Base-by-base conservation (phyloP, 306 rosid genomes). In the Vachellia pachyceras region DNA sequence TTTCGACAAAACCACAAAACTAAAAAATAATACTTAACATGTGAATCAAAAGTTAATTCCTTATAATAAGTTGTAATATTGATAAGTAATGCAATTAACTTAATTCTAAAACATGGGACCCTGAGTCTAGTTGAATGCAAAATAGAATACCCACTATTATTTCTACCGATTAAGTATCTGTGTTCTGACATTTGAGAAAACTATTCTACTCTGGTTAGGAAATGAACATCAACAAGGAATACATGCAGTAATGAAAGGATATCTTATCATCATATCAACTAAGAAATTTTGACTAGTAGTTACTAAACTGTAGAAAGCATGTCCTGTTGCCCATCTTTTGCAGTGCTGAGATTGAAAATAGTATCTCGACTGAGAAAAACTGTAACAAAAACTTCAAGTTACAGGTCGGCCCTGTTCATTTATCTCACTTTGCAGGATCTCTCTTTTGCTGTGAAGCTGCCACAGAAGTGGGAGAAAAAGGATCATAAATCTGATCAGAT, bases 401-500 rank as follows among this genome's bases (percentile, higher is more conserved):
- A 37, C 55, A 66, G 49, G 71, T 23, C 8, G 66, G 69, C 82
- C 80, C 60, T 76, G 25, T 65, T 75, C 52, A 33, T 46, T 44
- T 81, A 72, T 73, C 84, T 69, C 86, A 82, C 63, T 83, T 69
- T 13, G 85, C 74, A 7, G 83, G 87, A 82, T 89, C 81, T 70
- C 78, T 88, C 79, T 80, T 88, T 71, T 46, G 87, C 68, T 85
- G 83, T 23, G 90, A 74, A 85, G 84, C 71, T 49, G 86, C 75
- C 15, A 77, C 78, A 15, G 97, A 90, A 35, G 96, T 88, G 39
- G 97, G 98, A 7, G 97, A 87, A 85, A 95, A 95, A n/a, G 97
- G 99, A 87, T 95, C 99, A 77, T 95, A 95, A 76, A 93, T 85
- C 86, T 90, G 97, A 79, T 91, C 99, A 8, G 89, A 89, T 11